Conservation (phyloP, 2,329 filamentous ascomycete species). For the Fusarium oligoseptatum region DNA sequence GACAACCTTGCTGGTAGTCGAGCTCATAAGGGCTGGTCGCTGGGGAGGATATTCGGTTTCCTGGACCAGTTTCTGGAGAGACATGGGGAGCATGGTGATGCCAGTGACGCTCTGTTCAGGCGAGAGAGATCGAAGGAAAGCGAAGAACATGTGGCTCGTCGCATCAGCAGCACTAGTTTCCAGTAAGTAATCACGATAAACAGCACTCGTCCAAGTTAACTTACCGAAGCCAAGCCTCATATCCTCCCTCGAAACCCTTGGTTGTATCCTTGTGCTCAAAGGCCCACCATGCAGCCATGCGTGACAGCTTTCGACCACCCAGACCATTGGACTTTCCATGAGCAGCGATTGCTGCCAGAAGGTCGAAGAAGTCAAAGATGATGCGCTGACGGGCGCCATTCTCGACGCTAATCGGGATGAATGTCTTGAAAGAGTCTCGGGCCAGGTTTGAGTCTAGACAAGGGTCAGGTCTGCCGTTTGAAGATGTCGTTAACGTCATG, state of each 20-base stretch:
- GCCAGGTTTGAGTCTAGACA: conserved; percentile 87
- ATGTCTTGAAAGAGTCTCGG: conserved; percentile 93
- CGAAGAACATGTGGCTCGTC: conserved; percentile 97
- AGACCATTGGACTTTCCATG: conserved; percentile 95
- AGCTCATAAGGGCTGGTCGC: conserved; percentile 80
- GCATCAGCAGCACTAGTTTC: conserved; percentile 86
- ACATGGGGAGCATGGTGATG: conserved; percentile 89
- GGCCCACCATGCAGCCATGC: conserved; percentile 98
- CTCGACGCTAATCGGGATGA: conserved; percentile 93
- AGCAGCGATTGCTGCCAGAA: conserved; percentile 89
- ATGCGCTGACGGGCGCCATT: conserved; percentile 88
- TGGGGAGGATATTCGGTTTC: conserved; percentile 96
- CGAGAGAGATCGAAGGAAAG: conserved; percentile 89
- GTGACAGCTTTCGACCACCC: conserved; percentile 91
- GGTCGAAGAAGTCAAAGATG: conserved; percentile 96
- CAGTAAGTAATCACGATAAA: conserved; percentile 33
- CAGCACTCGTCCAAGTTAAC: conserved; percentile 41
- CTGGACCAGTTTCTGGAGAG: conserved; percentile 88
- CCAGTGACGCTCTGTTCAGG: conserved; percentile 83
- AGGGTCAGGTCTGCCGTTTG: conserved; percentile 32
- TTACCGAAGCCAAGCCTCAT: conserved; percentile 87
- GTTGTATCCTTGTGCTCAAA: conserved; percentile 91
- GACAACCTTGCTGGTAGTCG: conserved; percentile 87
- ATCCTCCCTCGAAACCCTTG: conserved; percentile 94
- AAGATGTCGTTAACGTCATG: not conserved